Percentiles rank a stretch among this genome's conserved stretches.
Evolutionary conservation across 176 grass and related monocot species (phyloP).

Genomic region (Cenchrus americanus): DNA sequence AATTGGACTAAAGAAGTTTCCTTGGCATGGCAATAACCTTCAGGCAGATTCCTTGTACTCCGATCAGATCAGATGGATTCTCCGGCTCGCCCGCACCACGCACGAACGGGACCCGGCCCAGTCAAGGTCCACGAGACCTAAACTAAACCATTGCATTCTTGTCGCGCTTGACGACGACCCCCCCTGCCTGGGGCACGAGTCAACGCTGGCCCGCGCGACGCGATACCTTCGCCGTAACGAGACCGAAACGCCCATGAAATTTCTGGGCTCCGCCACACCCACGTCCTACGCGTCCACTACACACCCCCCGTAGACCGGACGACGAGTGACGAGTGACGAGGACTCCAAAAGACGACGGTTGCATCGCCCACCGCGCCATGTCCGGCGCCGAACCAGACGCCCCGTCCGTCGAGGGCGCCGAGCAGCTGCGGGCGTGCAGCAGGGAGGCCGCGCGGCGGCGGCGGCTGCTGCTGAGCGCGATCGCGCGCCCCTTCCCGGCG

Average conservation of each 20-base stretch:
- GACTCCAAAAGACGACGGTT: not conserved
- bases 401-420: not conserved
- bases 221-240: conserved; percentile 7
- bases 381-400: not conserved
- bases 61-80: too few relatives aligned
- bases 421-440: not conserved
- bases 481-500: not conserved
- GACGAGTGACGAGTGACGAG: not conserved
- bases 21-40: too few relatives aligned
- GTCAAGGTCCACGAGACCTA: too few relatives aligned
- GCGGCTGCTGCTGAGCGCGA: not conserved
- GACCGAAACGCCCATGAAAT: not conserved
- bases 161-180: too few relatives aligned
- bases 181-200: not conserved
- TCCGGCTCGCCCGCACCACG: too few relatives aligned
- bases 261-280: not conserved
- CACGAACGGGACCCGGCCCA: too few relatives aligned
- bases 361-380: conserved; percentile 18
- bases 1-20: too few relatives aligned
- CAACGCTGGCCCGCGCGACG: not conserved
- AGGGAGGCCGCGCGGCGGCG: not conserved
- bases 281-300: not conserved
- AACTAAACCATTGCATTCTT: too few relatives aligned
- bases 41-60: too few relatives aligned
- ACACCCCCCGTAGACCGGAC: not conserved